Evolutionary conservation across 2,329 filamentous ascomycete genomes (phyloP).

Genomic region (Triangularia setosa): DNA sequence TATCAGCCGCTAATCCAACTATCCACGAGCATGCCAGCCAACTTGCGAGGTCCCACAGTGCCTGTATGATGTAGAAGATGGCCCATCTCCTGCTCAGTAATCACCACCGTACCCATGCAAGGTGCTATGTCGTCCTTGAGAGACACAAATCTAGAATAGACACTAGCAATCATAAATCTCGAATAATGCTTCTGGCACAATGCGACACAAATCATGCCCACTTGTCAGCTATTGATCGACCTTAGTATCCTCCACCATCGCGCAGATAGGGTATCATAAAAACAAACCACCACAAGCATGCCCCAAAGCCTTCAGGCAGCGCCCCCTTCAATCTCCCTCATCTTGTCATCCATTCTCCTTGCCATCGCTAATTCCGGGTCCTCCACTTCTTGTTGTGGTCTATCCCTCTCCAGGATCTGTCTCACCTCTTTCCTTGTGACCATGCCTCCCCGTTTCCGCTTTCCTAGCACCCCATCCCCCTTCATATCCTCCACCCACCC

Average conservation of each 20-base stretch:
- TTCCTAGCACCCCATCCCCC: slow-evolving; percentile 48
- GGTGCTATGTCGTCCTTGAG: too few relatives aligned
- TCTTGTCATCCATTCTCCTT: slow-evolving; percentile 36
- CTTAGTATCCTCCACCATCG: background rate
- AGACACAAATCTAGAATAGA: too few relatives aligned
- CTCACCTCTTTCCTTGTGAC: slow-evolving; percentile 50
- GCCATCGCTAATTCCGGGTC: slow-evolving; percentile 42
- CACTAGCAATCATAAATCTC: too few relatives aligned
- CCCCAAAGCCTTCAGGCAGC: background rate
- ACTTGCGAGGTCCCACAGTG: too few relatives aligned
- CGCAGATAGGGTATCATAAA: background rate
- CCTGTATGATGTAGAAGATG: too few relatives aligned
- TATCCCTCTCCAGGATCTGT: slow-evolving; percentile 27
- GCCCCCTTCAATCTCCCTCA: slow-evolving; percentile 28
- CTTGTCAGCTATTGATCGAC: background rate
- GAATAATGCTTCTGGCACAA: too few relatives aligned
- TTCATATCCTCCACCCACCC: slow-evolving; percentile 61
- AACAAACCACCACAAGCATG: background rate
- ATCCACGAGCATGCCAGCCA: too few relatives aligned
- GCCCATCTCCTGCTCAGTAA: too few relatives aligned
- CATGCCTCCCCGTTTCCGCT: slow-evolving; percentile 39
- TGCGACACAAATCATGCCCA: too few relatives aligned
- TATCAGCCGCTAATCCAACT: too few relatives aligned
- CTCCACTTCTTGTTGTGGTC: slow-evolving; percentile 1
- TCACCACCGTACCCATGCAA: too few relatives aligned